These are phyloP conservation scores for Oxytropis ochrocephala DNA, from an alignment of 306 rosid genomes.

Conservation along the genomic window DNA sequence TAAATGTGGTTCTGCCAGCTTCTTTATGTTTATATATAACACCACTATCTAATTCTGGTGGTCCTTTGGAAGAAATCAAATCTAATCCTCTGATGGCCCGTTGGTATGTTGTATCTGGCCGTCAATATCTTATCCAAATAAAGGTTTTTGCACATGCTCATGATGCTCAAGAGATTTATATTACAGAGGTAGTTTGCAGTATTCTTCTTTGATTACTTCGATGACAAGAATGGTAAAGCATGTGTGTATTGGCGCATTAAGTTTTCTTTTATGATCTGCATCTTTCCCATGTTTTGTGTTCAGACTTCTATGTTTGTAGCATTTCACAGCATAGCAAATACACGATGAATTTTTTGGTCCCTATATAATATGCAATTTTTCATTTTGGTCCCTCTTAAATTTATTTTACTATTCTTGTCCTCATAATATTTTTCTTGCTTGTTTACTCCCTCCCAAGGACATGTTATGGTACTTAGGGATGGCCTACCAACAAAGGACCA, in stretches of 20 bases:
- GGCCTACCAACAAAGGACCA: not conserved
- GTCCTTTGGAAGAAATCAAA: slow-evolving; percentile 48
- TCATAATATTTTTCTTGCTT: no score
- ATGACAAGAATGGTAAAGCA: not conserved
- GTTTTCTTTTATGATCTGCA: slow-evolving; percentile 16
- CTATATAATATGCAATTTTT: no score
- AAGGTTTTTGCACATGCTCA: slow-evolving; percentile 69
- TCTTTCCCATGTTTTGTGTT: not conserved
- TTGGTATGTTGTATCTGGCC: slow-evolving; percentile 77
- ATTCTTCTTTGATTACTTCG: slow-evolving; percentile 16
- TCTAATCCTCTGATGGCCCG: slow-evolving; percentile 38
- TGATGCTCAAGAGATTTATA: slow-evolving; percentile 68
- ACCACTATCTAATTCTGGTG: slow-evolving; percentile 53
- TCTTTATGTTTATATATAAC: slow-evolving; percentile 44
- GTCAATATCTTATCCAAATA: slow-evolving; percentile 73
- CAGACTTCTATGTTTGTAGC: not conserved
- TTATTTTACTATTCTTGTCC: no score
- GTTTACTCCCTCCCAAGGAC: no score
- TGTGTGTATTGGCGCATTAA: slow-evolving; percentile 1
- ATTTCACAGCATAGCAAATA: not conserved
- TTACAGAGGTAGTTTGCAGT: slow-evolving; percentile 62
- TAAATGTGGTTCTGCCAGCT: slow-evolving; percentile 78
- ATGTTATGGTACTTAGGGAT: no score
- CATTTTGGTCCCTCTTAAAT: no score
- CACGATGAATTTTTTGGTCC: no score